Percentiles rank a stretch among this genome's conserved stretches.
phyloP scores from a whole-genome alignment of 2,329 filamentous ascomycete species.

The Paecilomyces formosus region DNA sequence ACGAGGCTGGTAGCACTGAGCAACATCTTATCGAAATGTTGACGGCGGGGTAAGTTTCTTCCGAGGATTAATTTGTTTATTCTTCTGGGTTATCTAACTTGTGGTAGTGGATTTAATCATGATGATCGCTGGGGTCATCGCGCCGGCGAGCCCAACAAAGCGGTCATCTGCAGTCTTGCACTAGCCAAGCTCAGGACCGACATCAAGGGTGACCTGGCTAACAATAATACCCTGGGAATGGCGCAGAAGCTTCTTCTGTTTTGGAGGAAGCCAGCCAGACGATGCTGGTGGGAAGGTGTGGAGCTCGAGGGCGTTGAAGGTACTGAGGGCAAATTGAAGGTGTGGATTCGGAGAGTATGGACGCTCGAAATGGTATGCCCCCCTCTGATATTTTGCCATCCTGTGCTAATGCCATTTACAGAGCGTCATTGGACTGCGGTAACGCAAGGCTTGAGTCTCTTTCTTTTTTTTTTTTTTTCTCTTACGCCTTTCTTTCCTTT shows the following conservation, averaged over 20 bases:
- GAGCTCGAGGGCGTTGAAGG: constrained; percentile 85
- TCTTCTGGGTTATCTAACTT: constrained; percentile 8
- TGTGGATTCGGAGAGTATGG: constrained; percentile 98
- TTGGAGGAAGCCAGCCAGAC: constrained; percentile 91
- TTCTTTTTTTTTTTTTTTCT: constrained; percentile 6
- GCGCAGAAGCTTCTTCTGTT: constrained; percentile 95
- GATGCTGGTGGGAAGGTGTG: constrained; percentile 99
- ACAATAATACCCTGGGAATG: constrained; percentile 81
- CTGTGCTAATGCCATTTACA: constrained; percentile 20
- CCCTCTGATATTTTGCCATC: background rate
- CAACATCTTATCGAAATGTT: constrained; percentile 99
- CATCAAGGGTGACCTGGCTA: constrained; percentile 68
- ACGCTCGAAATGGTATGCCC: constrained; percentile 79
- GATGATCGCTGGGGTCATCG: constrained; percentile 94
- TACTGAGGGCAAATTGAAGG: constrained; percentile 84
- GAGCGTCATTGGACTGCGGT: constrained; percentile 79
- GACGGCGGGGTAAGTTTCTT: constrained; percentile 74
- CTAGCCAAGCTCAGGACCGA: constrained; percentile 89
- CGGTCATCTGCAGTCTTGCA: constrained; percentile 93
- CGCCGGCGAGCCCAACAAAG: constrained; percentile 96
- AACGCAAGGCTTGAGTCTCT: constrained; percentile 6
- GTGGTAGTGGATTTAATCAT: constrained; percentile 80
- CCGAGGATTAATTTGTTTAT: background rate
- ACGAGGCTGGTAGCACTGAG: constrained; percentile 93
- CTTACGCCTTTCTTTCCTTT: constrained; percentile 12